phyloP scores from a whole-genome alignment of 163 green algal genomes.

The Coccomyxa subellipsoidea region DNA sequence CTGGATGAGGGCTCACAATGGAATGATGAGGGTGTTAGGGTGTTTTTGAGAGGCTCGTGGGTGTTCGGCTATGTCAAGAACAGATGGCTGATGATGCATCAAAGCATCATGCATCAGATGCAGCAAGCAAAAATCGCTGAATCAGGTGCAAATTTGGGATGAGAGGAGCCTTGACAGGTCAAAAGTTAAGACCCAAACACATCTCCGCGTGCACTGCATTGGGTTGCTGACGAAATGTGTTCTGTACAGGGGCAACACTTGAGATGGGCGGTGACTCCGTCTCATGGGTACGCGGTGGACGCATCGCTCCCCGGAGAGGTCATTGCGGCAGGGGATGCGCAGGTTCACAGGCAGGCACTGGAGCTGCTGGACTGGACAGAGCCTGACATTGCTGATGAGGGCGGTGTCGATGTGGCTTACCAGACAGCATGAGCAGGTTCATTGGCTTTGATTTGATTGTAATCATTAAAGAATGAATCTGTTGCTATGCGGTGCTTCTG shows the following conservation, averaged over 20 bases:
- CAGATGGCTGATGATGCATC: no score
- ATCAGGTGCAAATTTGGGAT: no score
- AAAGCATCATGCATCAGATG: no score
- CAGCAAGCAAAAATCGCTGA: no score
- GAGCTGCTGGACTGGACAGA: constrained; percentile 54
- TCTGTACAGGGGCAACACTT: constrained; percentile 7
- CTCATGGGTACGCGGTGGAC: constrained; percentile 10
- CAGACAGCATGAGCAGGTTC: not conserved
- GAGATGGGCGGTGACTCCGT: not conserved
- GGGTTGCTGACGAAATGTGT: no score
- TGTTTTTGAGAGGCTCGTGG: not conserved
- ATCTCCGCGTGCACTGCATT: no score
- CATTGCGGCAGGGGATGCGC: constrained; percentile 36
- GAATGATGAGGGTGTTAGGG: no score
- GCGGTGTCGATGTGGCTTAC: not conserved
- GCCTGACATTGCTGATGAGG: not conserved
- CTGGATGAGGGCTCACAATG: not conserved
- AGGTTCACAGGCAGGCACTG: constrained; percentile 62
- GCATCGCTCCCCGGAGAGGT: constrained; percentile 20
- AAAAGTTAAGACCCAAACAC: no score
- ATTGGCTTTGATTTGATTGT: no score
- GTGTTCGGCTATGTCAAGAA: not conserved
- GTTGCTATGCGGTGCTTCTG: no score
- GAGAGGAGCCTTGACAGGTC: no score
- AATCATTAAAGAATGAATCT: no score